phyloP scores from a whole-genome alignment of 1,284 basidiomycete genomes.

The Tylopilus sp. region DNA sequence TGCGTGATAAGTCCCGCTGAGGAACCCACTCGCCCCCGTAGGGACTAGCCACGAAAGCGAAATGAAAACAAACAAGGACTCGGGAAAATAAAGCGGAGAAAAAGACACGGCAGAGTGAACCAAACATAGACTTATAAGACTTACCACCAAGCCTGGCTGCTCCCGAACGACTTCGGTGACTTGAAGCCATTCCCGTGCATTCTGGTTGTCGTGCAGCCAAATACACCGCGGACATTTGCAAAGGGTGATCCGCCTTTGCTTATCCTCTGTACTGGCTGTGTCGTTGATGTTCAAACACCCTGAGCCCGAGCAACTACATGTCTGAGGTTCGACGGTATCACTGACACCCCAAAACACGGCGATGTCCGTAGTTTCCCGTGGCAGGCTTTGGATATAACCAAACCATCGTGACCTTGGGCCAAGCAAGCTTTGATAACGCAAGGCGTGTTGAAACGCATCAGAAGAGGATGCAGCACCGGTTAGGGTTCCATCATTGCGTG shows the following conservation, averaged over 20 bases:
- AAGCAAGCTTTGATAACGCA: conserved; percentile 38
- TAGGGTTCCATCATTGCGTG: conserved; percentile 7
- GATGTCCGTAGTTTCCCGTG: conserved; percentile 50
- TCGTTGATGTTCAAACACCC: conserved; percentile 9
- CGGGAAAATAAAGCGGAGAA: neutral
- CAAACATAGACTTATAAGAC: conserved; percentile 17
- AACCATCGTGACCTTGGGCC: conserved; percentile 57
- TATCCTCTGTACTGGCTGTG: neutral
- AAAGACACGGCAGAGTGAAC: neutral
- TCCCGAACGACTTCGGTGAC: conserved; percentile 47
- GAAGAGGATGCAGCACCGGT: neutral
- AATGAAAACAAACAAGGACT: conserved; percentile 11
- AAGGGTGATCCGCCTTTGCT: conserved; percentile 13
- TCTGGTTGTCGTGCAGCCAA: conserved; percentile 36
- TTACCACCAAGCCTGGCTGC: conserved; percentile 29
- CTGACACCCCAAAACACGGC: conserved; percentile 61
- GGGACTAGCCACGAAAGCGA: conserved; percentile 3
- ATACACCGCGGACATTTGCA: conserved; percentile 22
- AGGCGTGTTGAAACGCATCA: conserved; percentile 10
- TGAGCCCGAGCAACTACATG: conserved; percentile 19
- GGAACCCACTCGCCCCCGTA: conserved; percentile 15
- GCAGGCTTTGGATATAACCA: conserved; percentile 68
- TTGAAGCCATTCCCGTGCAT: conserved; percentile 45
- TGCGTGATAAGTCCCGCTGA: conserved; percentile 3
- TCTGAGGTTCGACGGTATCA: conserved; percentile 18